A percentile compares a stretch with the other conserved stretches of the same genome.
phyloP scores from a whole-genome alignment of 2,329 filamentous ascomycete species.

The Neonectria coccinea region DNA sequence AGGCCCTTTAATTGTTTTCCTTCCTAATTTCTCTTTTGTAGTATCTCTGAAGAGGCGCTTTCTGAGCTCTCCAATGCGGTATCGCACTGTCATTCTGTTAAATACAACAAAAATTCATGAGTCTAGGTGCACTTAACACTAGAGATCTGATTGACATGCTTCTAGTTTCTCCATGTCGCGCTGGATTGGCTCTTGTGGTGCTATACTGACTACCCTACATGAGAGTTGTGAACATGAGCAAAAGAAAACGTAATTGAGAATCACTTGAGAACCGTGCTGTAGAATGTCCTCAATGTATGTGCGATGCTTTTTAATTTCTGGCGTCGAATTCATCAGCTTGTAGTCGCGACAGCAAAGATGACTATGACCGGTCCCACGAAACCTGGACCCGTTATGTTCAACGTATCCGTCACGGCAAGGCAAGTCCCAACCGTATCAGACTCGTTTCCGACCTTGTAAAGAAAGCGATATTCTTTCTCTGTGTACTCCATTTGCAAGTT shows the following conservation, averaged over 20 bases:
- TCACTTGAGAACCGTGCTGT: too few relatives aligned
- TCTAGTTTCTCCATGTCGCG: neutral
- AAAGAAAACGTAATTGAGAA: neutral
- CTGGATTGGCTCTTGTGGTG: neutral
- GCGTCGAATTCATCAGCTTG: neutral
- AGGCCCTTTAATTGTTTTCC: too few relatives aligned
- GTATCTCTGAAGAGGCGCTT: neutral
- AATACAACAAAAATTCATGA: neutral
- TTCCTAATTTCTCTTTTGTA: too few relatives aligned
- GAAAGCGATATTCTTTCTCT: slow-evolving; percentile 1
- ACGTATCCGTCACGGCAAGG: neutral
- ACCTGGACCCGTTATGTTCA: slow-evolving; percentile 8
- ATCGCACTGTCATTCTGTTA: neutral
- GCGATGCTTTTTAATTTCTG: too few relatives aligned
- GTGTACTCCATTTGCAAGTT: slow-evolving; percentile 5
- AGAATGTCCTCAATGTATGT: too few relatives aligned
- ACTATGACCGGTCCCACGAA: slow-evolving; percentile 16
- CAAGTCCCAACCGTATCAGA: neutral
- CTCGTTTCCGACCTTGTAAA: neutral
- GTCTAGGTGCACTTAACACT: neutral
- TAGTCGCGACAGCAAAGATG: slow-evolving; percentile 4
- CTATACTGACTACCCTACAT: neutral
- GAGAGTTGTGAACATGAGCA: neutral
- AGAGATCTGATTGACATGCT: neutral
- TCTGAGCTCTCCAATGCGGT: neutral